Evolutionary conservation across 2,329 filamentous ascomycete species (phyloP), one percentile per base, ranked within the genome.

Genomic region (Exophiala mesophila): DNA sequence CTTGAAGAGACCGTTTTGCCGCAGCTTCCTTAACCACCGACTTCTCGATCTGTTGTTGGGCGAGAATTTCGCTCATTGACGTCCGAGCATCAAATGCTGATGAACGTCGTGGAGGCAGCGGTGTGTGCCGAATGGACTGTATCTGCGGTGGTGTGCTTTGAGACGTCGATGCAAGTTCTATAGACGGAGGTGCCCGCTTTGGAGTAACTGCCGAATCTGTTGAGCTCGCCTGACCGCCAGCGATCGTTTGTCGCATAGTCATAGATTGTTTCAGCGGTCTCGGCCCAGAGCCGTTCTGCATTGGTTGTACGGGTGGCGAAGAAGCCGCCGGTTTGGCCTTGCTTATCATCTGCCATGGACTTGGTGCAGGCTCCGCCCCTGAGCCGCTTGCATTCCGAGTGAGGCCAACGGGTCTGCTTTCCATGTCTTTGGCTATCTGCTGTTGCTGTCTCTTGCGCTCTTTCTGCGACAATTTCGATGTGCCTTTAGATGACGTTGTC

Each of bases 51-150:
- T 83, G 80, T 64, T 98, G 88, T 58, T 94, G 81, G 5, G 82
- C 81, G 10, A 97, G 83, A 44, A 98, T 98, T 53, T 95, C 88
- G 12, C 82, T 78, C 68, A 98, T 83, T 23, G 83, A 88, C n/a
- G 53, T 50, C 13, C 47, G 49, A 52, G 39, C 59, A 55, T 44
- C 58, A 10, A 43, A 50, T 52, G 38, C 56, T 38, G 29, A 56
- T 24, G 9, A 41, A 24, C 35, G 53, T 57, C 21, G 52, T 49
- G 30, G 54, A 44, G 33, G 57, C 26, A 26, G 52, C 15, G 57
- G 63, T 40, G 60, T 65, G 54, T 74, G 73, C 23, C 65, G 68
- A 43, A 71, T 71, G 36, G 64, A 73, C 45, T 63, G 73, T 45
- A 60, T 65, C 55, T 54, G 58, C 12, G 50, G 52, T 26, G 39